Evolutionary conservation across 73 alveolate species (phyloP), one percentile per base, ranked within the genome.

Genomic region (Blepharisma japonicum): DNA sequence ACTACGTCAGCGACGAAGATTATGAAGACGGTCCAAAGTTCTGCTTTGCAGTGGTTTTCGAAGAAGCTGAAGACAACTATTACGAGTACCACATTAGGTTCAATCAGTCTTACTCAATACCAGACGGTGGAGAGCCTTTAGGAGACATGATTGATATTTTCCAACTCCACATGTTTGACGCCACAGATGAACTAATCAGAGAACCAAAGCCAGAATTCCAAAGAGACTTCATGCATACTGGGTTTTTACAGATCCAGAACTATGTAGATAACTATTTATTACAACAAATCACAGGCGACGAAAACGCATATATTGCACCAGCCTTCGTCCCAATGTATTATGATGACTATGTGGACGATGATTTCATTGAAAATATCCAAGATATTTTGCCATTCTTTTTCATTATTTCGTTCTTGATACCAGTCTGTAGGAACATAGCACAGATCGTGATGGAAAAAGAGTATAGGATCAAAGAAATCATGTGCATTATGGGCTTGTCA

Each of bases 401-500:
- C 38, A 61, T 77, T 2, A 21, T 55, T 21, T 39, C 83, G 27
- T 18, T 14, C n/a, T n/a, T 70, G n/a, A 25, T 70, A 8, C 80
- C 80, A 18, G 32, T 45, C 32, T 9, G 46, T 45, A 23, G 80
- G 42, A 9, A 14, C 25, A n/a, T 70, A 0, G 11, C 80, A 23
- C 56, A 70, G 32, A 9, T 85, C 0, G 77, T 85, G 2, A 55
- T 50, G 49, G 99, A 96, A 86, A 95, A 95, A 71, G 99, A 94
- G 87, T 71, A 93, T 14, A 95, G 86, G 80, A 95, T 92, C 6
- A 95, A 96, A 94, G 99, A 96, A 89, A 93, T 95, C 2, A 96
- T 96, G 99, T 94, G 90, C 86, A 94, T 96, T 84, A 96, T 96
- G 99, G 99, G 99, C 7, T n/a, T 70, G 61, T n/a, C 76, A 39